Percentiles rank a stretch among this genome's conserved stretches.
phyloP scores from a whole-genome alignment of 495 filamentous ascomycete species.

The Bombardia bombarda region DNA sequence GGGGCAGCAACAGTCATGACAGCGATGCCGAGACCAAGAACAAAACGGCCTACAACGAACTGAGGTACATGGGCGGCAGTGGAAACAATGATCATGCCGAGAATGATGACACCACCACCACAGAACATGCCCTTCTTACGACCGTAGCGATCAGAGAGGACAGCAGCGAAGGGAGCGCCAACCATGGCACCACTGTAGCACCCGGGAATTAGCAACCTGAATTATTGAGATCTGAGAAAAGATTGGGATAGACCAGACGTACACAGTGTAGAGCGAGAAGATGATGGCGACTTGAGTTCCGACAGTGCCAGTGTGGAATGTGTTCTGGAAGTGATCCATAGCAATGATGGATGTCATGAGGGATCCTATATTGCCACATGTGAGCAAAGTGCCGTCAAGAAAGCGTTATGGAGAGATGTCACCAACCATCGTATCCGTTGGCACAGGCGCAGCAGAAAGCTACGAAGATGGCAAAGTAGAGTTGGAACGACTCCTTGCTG shows the following conservation, averaged over 20 bases:
- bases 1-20: slow-evolving; percentile 43
- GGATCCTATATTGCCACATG: too few relatives aligned
- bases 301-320: slow-evolving; percentile 25
- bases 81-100: slow-evolving; percentile 38
- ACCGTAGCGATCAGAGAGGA: slow-evolving; percentile 36
- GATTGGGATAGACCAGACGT: slow-evolving; percentile 13
- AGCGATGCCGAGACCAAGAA: slow-evolving; percentile 43
- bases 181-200: slow-evolving; percentile 37
- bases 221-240: too few relatives aligned
- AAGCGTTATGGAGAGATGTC: neutral
- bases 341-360: slow-evolving; percentile 31
- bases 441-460: slow-evolving; percentile 45
- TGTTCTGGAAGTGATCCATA: slow-evolving; percentile 31
- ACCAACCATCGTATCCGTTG: slow-evolving; percentile 43
- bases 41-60: slow-evolving; percentile 42
- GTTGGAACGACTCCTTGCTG: slow-evolving; percentile 45
- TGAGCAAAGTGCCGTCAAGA: neutral
- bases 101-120: slow-evolving; percentile 44
- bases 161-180: slow-evolving; percentile 34
- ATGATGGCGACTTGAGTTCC: slow-evolving; percentile 32
- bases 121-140: slow-evolving; percentile 38
- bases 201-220: neutral
- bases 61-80: slow-evolving; percentile 29
- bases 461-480: slow-evolving; percentile 42
- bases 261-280: slow-evolving; percentile 43